A percentile compares a stretch with the other conserved stretches of the same genome.
phyloP scores from a whole-genome alignment of 495 filamentous ascomycete species.

The Hypoxylon trugodes region DNA sequence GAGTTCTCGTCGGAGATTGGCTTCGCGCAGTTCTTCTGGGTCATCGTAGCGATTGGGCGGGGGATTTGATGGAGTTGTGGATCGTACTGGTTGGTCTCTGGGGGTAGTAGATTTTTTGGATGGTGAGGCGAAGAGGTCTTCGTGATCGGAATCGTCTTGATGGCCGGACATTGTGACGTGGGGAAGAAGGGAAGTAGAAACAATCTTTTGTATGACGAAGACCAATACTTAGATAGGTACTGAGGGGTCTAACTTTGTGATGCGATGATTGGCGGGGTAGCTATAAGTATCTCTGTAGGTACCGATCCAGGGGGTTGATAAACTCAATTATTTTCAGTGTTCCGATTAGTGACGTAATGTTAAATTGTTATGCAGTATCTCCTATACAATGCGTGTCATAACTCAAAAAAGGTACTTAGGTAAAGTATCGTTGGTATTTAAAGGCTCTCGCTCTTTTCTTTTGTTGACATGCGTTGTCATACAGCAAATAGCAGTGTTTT shows the following conservation, averaged over 20 bases:
- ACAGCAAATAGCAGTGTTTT: constrained; percentile 29
- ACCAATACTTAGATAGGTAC: background rate
- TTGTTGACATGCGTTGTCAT: constrained; percentile 35
- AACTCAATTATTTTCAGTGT: constrained; percentile 10
- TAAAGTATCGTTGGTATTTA: background rate
- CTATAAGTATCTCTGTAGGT: background rate
- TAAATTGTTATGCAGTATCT: background rate
- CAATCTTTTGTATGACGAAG: background rate
- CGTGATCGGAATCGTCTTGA: constrained; percentile 68
- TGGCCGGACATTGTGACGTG: constrained; percentile 50
- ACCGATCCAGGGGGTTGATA: background rate
- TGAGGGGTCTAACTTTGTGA: background rate
- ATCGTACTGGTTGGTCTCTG: constrained; percentile 34
- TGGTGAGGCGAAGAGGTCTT: constrained; percentile 79
- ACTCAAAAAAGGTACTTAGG: too few relatives aligned
- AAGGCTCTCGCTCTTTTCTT: too few relatives aligned
- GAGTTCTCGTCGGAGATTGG: constrained; percentile 78
- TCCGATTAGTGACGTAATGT: constrained; percentile 17
- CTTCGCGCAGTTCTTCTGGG: constrained; percentile 72
- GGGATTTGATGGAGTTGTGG: constrained; percentile 57
- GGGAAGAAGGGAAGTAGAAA: background rate
- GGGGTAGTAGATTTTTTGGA: constrained; percentile 49
- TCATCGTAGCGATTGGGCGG: constrained; percentile 66
- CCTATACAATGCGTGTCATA: constrained; percentile 4
- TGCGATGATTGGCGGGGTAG: constrained; percentile 28